phyloP scores from a whole-genome alignment of 495 filamentous ascomycete genomes.

The Penicillium psychrofluorescens region DNA sequence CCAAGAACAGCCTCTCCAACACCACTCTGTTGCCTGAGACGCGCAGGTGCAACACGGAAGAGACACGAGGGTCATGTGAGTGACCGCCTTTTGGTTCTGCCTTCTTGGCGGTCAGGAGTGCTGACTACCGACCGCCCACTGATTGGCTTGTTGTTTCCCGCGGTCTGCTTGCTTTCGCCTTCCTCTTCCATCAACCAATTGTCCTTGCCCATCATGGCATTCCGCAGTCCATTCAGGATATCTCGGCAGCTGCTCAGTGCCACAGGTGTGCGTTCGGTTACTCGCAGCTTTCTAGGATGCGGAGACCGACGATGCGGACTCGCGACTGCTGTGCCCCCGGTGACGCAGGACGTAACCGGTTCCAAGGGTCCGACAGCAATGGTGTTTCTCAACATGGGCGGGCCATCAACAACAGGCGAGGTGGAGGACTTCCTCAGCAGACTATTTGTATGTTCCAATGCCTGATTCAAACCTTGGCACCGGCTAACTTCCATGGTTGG shows the following conservation, averaged over 20 bases:
- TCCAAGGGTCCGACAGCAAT: slow-evolving; percentile 79
- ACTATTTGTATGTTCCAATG: slow-evolving; percentile 63
- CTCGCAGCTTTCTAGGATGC: slow-evolving; percentile 16
- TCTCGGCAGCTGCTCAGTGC: slow-evolving; percentile 23
- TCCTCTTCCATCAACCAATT: neutral
- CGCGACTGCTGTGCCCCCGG: slow-evolving; percentile 65
- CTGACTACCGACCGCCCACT: slow-evolving; percentile 16
- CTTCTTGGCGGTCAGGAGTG: slow-evolving; percentile 1
- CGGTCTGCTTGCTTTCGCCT: neutral
- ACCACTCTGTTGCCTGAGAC: slow-evolving; percentile 17
- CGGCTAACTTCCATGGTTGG: neutral
- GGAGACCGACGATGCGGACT: slow-evolving; percentile 28
- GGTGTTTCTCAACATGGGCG: slow-evolving; percentile 99
- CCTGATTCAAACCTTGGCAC: too few species aligned
- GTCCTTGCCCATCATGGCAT: slow-evolving; percentile 22
- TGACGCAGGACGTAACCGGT: slow-evolving; percentile 59
- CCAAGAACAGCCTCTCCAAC: neutral
- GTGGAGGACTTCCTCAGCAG: slow-evolving; percentile 89
- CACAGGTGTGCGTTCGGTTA: slow-evolving; percentile 11
- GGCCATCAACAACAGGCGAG: slow-evolving; percentile 80
- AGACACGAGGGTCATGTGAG: slow-evolving; percentile 36
- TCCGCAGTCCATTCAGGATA: slow-evolving; percentile 25
- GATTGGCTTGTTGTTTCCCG: slow-evolving; percentile 18
- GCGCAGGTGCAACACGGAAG: slow-evolving; percentile 20
- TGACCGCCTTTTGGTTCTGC: too few species aligned